Conservation (phyloP, 2,329 filamentous ascomycete species). For the Sclerotinia trifoliorum region DNA sequence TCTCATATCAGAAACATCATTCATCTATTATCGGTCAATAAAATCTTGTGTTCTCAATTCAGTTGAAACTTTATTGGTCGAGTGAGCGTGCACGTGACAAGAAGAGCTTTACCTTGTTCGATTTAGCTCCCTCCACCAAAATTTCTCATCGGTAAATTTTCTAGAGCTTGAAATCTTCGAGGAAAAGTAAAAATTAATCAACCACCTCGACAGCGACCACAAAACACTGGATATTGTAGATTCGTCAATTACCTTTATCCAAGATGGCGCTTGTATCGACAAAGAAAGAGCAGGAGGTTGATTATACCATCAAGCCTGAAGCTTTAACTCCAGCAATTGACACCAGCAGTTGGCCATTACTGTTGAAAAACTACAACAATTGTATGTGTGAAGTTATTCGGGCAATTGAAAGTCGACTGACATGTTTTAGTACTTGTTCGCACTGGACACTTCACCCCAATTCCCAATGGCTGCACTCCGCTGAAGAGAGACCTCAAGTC, state of each 20-base stretch:
- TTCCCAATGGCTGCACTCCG: slow-evolving; percentile 87
- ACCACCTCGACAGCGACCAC: slow-evolving; percentile 17
- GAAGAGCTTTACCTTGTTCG: slow-evolving; percentile 9
- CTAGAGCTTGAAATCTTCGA: slow-evolving; percentile 24
- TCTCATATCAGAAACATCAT: background rate
- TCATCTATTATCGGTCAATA: background rate
- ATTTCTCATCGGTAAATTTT: slow-evolving; percentile 24
- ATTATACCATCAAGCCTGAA: slow-evolving; percentile 91
- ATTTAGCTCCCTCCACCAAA: slow-evolving; percentile 23
- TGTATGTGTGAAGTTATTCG: slow-evolving; percentile 54
- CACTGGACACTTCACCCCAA: slow-evolving; percentile 95
- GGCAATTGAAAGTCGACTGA: slow-evolving; percentile 29
- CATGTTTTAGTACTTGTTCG: slow-evolving; percentile 72
- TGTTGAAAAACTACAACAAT: slow-evolving; percentile 95
- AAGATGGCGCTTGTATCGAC: slow-evolving; percentile 50
- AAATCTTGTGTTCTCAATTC: background rate
- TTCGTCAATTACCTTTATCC: slow-evolving; percentile 27
- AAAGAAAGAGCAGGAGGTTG: slow-evolving; percentile 53
- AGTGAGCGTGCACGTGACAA: background rate
- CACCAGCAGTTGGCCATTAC: slow-evolving; percentile 86
- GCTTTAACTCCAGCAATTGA: slow-evolving; percentile 73
- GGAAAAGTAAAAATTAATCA: slow-evolving; percentile 18
- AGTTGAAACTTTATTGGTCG: background rate
- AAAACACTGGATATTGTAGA: slow-evolving; percentile 18
- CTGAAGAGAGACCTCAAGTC: slow-evolving; percentile 93